These are phyloP conservation scores for Diaporthe vexans DNA, from an alignment of 2,329 filamentous ascomycete genomes.

Conservation along the genomic window DNA sequence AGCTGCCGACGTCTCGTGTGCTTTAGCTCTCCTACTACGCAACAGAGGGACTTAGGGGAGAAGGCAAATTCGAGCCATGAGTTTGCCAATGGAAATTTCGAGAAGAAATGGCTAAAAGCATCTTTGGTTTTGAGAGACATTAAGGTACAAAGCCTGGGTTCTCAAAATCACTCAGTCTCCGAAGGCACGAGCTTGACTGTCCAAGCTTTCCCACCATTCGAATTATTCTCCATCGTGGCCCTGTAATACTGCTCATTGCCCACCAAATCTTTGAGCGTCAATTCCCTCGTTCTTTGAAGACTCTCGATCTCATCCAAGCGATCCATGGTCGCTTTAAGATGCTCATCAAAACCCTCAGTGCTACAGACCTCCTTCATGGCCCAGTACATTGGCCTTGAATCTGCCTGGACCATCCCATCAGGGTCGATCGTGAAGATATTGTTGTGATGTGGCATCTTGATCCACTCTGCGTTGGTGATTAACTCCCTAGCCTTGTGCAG, in stretches of 20 bases:
- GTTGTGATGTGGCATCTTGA: slow-evolving; percentile 67
- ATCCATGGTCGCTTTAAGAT: slow-evolving; percentile 65
- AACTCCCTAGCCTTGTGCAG: slow-evolving; percentile 64
- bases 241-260: not conserved
- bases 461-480: slow-evolving; percentile 71
- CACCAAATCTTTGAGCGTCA: slow-evolving; percentile 64
- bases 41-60: no score
- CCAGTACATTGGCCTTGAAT: slow-evolving; percentile 70
- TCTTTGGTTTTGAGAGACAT: not conserved
- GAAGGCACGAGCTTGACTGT: slow-evolving; percentile 5
- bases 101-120: not conserved
- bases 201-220: slow-evolving; percentile 6
- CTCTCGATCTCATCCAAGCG: slow-evolving; percentile 67
- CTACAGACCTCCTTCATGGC: slow-evolving; percentile 67
- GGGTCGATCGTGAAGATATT: slow-evolving; percentile 71
- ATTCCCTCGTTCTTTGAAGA: slow-evolving; percentile 66
- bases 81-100: not conserved
- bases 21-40: no score
- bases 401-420: slow-evolving; percentile 67
- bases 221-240: not conserved
- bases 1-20: no score
- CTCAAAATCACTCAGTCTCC: not conserved
- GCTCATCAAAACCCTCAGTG: slow-evolving; percentile 65
- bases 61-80: not conserved
- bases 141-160: not conserved